Evolutionary conservation across 768 basidiomycete species (phyloP).

Genomic region (Suillus subluteus): DNA sequence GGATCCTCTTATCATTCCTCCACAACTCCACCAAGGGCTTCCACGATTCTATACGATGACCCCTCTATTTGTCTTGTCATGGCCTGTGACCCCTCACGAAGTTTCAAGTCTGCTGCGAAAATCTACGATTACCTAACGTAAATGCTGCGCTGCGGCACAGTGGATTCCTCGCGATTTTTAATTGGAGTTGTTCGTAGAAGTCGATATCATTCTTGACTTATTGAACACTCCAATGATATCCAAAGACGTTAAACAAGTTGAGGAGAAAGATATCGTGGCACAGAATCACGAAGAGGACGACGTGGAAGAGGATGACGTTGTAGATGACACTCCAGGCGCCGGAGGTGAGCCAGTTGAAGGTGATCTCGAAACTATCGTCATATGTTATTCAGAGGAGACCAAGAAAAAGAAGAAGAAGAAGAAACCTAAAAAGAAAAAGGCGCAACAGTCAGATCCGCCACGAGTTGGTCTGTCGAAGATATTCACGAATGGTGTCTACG

Average conservation of each 20-base stretch:
- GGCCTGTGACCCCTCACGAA: not conserved
- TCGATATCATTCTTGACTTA: not conserved
- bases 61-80: not conserved
- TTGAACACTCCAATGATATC: conserved; percentile 20
- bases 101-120: no score
- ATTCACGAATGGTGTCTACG: conserved; percentile 84
- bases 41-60: not conserved
- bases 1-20: not conserved
- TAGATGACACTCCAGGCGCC: conserved; percentile 23
- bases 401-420: conserved; percentile 95
- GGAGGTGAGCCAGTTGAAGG: conserved; percentile 29
- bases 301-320: conserved; percentile 37
- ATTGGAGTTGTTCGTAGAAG: not conserved
- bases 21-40: not conserved
- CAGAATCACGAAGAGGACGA: conserved; percentile 31
- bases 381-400: conserved; percentile 33
- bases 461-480: conserved; percentile 87
- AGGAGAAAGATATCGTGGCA: conserved; percentile 17
- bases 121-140: not conserved
- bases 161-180: not conserved
- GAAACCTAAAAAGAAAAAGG: conserved; percentile 85
- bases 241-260: conserved; percentile 17
- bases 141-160: not conserved
- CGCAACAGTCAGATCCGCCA: conserved; percentile 89
- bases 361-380: not conserved